phyloP scores from a whole-genome alignment of 306 rosid species.

The Sechiopsis laciniata region DNA sequence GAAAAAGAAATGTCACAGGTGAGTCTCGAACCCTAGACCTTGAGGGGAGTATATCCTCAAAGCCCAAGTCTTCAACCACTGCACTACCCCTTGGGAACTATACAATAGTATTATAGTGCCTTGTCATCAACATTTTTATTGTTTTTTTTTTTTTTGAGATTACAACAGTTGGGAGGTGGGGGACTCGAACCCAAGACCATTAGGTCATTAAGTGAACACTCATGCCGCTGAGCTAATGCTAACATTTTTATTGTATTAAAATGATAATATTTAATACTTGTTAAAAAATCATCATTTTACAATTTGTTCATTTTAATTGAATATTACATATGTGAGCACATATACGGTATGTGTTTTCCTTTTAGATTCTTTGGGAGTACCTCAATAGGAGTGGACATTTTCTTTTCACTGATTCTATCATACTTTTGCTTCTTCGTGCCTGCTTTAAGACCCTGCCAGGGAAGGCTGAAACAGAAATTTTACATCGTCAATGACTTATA shows the following conservation, averaged over 20 bases:
- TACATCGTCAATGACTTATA: conserved; percentile 19
- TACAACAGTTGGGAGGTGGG: no score
- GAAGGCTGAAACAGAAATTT: conserved; percentile 60
- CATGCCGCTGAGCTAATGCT: no score
- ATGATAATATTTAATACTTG: neutral
- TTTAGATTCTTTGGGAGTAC: conserved; percentile 33
- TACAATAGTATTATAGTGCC: neutral
- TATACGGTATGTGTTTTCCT: neutral
- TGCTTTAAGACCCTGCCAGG: conserved; percentile 98
- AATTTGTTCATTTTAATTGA: neutral
- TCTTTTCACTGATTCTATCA: conserved; percentile 92
- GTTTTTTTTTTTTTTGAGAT: no score
- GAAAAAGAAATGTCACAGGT: no score
- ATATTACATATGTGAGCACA: neutral
- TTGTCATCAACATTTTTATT: no score
- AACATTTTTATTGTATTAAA: neutral
- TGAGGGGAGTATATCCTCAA: no score
- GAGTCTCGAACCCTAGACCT: no score
- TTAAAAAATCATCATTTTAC: neutral
- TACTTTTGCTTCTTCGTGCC: conserved; percentile 97
- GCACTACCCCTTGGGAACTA: neutral
- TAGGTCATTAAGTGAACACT: no score
- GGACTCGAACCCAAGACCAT: no score
- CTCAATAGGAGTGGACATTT: conserved; percentile 86
- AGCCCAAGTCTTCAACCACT: no score